Evolutionary conservation across 768 basidiomycete species (phyloP).

Genomic region (Lyophyllum semitale): DNA sequence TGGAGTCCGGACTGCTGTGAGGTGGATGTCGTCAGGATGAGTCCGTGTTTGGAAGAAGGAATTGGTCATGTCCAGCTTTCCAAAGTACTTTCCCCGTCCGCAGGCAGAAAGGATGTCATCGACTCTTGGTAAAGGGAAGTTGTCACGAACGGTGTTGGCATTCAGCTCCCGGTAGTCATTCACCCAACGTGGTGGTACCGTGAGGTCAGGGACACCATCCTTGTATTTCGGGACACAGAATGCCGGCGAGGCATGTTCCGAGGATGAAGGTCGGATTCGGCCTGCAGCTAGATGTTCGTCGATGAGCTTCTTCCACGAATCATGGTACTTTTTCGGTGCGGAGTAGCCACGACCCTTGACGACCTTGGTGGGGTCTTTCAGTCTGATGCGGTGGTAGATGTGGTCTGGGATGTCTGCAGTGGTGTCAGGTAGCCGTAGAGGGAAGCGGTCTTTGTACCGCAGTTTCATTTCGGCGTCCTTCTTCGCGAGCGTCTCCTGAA

Average conservation of each 20-base stretch:
- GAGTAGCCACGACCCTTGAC: slow-evolving; percentile 25
- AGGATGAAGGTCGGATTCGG: slow-evolving; percentile 25
- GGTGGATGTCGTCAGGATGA: slow-evolving; percentile 26
- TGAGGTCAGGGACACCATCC: background rate
- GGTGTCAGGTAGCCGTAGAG: slow-evolving; percentile 20
- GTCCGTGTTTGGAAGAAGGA: slow-evolving; percentile 30
- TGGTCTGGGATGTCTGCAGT: slow-evolving; percentile 19
- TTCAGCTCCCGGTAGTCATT: slow-evolving; percentile 30
- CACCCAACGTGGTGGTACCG: slow-evolving; percentile 20
- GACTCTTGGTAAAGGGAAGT: background rate
- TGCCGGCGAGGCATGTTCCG: slow-evolving; percentile 12
- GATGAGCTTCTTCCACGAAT: slow-evolving; percentile 31
- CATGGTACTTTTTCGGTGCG: slow-evolving; percentile 31
- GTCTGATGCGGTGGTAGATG: slow-evolving; percentile 24
- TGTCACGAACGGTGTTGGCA: slow-evolving; percentile 16
- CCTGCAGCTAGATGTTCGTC: slow-evolving; percentile 33
- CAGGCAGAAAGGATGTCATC: background rate
- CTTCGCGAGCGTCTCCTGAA: slow-evolving; percentile 21
- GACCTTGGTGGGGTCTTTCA: slow-evolving; percentile 27
- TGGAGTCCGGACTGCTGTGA: slow-evolving; percentile 36
- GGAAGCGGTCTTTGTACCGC: slow-evolving; percentile 1
- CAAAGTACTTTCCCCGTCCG: background rate
- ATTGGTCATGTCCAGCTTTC: slow-evolving; percentile 1
- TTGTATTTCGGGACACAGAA: slow-evolving; percentile 4
- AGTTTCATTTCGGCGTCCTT: slow-evolving; percentile 1